Conservation (phyloP, 1,139 yeast genomes). For the Diutina pseudorugosa region DNA sequence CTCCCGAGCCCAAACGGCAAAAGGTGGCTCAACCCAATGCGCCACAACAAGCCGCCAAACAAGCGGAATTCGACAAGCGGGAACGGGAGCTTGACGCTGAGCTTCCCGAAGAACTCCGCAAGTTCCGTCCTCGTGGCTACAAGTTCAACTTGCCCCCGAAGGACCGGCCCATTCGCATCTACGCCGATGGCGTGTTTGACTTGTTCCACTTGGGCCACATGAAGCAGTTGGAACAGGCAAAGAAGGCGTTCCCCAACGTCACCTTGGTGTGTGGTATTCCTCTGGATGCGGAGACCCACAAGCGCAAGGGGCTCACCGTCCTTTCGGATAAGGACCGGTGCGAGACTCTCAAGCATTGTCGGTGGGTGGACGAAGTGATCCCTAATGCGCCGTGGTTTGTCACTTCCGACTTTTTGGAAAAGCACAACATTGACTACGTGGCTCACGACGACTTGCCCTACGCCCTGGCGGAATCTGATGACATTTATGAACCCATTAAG, state of each 20-base stretch:
- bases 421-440: conserved; percentile 85
- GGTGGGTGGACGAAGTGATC: conserved; percentile 95
- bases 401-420: conserved; percentile 62
- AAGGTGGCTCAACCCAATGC: neutral
- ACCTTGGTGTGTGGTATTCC: conserved; percentile 86
- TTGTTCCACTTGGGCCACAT: conserved; percentile 93
- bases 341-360: conserved; percentile 81
- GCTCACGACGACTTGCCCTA: conserved; percentile 97
- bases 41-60: conserved; percentile 9
- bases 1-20: neutral
- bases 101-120: conserved; percentile 52
- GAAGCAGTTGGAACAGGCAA: conserved; percentile 95
- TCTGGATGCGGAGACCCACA: conserved; percentile 81
- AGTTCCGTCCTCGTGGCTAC: conserved; percentile 61
- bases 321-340: conserved; percentile 77
- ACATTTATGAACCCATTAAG: conserved; percentile 85
- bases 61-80: conserved; percentile 28
- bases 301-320: conserved; percentile 86
- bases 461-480: conserved; percentile 77
- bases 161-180: conserved; percentile 79
- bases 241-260: conserved; percentile 80
- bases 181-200: conserved; percentile 97
- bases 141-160: conserved; percentile 70
- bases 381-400: conserved; percentile 96
- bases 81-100: conserved; percentile 47